Base-by-base conservation (phyloP, 306 rosid genomes). In the Cajanus cajan region DNA sequence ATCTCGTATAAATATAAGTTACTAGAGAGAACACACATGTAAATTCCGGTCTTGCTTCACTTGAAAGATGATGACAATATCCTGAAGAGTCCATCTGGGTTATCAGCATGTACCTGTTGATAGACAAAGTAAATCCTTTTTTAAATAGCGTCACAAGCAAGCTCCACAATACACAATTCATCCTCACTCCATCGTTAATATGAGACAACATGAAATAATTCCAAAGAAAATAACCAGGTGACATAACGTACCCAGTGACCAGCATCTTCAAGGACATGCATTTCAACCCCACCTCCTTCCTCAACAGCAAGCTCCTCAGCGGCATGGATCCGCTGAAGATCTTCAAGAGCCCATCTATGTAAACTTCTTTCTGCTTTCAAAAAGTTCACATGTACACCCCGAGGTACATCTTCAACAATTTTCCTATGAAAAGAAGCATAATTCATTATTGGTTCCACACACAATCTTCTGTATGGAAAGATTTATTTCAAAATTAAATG, bases 221-320 rank as follows among this genome's bases (percentile, higher is more conserved):
- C 15, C 41, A 28, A 28, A 28, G 2, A 1, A 28, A 45, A 36
- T 44, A 65, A 71, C 66, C 18, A 34, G 12, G 66, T 58, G 52
- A 44, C 67, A 33, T 44, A 79, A 80, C 86, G 52, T 90, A 95
- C 96, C 98, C 98, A 95, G 67, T 95, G 98, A 22, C 98, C 98
- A 76, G 98, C 97, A 88, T 93, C 98, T 82, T 95, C 97, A 78
- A 95, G 98, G 75, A 95, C 99, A 45, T 95, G 98, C 98, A 95
- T 95, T 85, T 93, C 93, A 83, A 95, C 99, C 48, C 99, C 99
- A 52, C 94, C 99, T 68, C 96, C 99, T 88, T 91, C 98, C 82
- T 93, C 99, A 22, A 72, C 85, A 45, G 97, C 98, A 77, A 91
- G 70, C 81, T 95, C 96, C 87, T 93, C 97, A 7, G 98, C 98